phyloP scores from a whole-genome alignment of 208 protist genomes.

The Perkinsela sp. region DNA sequence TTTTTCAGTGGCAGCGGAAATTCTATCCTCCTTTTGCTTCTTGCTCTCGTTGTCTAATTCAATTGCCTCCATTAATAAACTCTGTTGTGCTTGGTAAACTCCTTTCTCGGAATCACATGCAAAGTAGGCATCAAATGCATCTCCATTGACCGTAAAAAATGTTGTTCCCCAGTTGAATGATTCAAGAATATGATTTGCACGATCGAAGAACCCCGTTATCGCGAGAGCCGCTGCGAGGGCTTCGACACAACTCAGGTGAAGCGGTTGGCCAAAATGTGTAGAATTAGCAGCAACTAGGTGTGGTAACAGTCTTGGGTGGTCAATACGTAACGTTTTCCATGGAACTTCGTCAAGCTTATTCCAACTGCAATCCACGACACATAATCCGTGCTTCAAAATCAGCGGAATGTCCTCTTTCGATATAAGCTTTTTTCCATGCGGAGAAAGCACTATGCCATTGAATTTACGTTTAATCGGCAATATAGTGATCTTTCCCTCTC shows the following conservation, averaged over 20 bases:
- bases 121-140: constrained; percentile 61
- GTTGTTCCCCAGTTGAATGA: constrained; percentile 85
- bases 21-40: neutral
- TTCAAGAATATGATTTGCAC: constrained; percentile 59
- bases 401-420: constrained; percentile 67
- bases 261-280: constrained; percentile 92
- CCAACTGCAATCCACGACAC: constrained; percentile 98
- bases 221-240: constrained; percentile 77
- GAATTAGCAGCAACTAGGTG: constrained; percentile 94
- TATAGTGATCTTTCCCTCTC: constrained; percentile 52
- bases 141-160: constrained; percentile 80
- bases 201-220: constrained; percentile 66
- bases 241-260: constrained; percentile 87
- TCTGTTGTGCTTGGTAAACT: constrained; percentile 25
- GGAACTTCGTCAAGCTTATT: constrained; percentile 71
- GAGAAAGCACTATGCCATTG: constrained; percentile 75
- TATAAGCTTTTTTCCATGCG: constrained; percentile 63
- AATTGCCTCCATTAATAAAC: neutral
- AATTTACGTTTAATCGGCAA: constrained; percentile 61
- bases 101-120: constrained; percentile 18
- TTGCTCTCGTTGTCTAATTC: neutral
- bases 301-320: constrained; percentile 64
- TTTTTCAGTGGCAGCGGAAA: neutral
- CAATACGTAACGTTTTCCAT: constrained; percentile 70
- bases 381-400: constrained; percentile 54